phyloP scores from a whole-genome alignment of 441 rosid genomes.

The Euphorbia neoarborescens region DNA sequence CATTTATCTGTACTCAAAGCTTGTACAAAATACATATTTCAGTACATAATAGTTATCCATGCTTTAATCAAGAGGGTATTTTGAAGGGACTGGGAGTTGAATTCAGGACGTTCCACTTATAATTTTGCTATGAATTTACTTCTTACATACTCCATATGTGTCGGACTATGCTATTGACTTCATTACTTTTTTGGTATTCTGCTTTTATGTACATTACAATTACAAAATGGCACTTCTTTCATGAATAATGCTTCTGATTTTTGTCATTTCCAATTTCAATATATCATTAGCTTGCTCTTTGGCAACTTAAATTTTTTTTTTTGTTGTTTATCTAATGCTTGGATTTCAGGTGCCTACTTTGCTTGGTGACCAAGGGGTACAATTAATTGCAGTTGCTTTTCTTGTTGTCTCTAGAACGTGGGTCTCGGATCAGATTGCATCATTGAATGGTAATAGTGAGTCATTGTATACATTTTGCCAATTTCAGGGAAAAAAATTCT shows the following conservation, averaged over 20 bases:
- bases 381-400: constrained; percentile 70
- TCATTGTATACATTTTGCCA: constrained; percentile 3
- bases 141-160: not conserved
- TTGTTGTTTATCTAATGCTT: not conserved
- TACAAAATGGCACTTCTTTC: not conserved
- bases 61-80: not conserved
- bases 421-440: constrained; percentile 94
- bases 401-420: constrained; percentile 91
- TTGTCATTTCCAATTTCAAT: not conserved
- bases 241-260: constrained; percentile 3
- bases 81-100: not conserved
- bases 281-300: not conserved
- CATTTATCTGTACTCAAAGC: not conserved
- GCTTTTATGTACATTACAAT: not conserved
- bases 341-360: constrained; percentile 68
- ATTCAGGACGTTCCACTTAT: not conserved
- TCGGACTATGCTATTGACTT: not conserved
- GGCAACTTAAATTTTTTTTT: not conserved
- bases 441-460: constrained; percentile 63
- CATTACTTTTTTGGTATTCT: not conserved
- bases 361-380: constrained; percentile 90
- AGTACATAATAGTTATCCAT: not conserved
- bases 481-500: constrained; percentile 15
- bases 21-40: not conserved
- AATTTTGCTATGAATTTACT: not conserved